phyloP scores from a whole-genome alignment of 192 early-diverging fungal species.

The Obelidium mucronatum region DNA sequence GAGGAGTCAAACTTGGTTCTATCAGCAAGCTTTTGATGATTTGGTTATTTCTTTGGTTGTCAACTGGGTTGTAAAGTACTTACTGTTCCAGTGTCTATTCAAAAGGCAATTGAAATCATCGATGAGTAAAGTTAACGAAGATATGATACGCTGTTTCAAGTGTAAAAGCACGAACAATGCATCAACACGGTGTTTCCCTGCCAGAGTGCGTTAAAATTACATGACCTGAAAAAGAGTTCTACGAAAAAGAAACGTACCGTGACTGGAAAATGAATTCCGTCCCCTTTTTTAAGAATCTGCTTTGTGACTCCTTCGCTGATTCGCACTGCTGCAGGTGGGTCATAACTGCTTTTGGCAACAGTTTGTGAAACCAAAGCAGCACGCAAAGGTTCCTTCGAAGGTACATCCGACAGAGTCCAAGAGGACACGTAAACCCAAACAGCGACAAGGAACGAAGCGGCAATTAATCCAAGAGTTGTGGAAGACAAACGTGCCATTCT shows the following conservation, averaged over 20 bases:
- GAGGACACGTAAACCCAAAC: too few species aligned
- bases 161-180: conserved; percentile 46
- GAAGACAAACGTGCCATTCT: too few species aligned
- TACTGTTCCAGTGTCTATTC: conserved; percentile 48
- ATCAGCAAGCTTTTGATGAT: conserved; percentile 40
- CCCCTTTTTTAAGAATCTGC: conserved; percentile 51
- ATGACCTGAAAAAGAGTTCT: background rate
- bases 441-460: too few species aligned
- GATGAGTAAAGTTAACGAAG: background rate
- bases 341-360: background rate
- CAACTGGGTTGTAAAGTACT: conserved; percentile 12
- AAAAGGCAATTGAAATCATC: background rate
- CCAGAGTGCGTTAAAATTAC: background rate
- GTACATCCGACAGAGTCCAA: too few species aligned
- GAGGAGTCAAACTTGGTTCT: conserved; percentile 92
- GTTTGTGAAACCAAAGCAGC: conserved; percentile 1
- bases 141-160: too few species aligned
- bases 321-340: background rate
- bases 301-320: conserved; percentile 50
- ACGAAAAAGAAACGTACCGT: conserved; percentile 27
- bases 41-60: background rate
- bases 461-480: too few species aligned
- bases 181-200: conserved; percentile 53
- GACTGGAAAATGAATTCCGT: conserved; percentile 62
- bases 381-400: too few species aligned